Evolutionary conservation across 768 basidiomycete species (phyloP).

Genomic region (Leucocoprinus leucothites): DNA sequence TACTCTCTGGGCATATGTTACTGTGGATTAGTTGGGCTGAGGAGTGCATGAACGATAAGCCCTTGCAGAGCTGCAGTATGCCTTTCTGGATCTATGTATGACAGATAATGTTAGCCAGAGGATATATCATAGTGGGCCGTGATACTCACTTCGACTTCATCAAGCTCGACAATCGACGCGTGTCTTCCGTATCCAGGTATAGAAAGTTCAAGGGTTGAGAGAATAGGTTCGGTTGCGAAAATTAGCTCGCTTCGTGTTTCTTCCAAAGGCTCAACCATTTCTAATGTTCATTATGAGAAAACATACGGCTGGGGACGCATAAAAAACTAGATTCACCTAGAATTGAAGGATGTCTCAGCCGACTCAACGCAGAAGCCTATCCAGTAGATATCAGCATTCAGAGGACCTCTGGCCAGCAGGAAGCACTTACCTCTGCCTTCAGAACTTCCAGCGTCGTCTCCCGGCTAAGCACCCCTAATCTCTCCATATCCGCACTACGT

Average conservation of each 20-base stretch:
- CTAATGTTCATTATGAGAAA: constrained; percentile 34
- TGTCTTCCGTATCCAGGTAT: constrained; percentile 62
- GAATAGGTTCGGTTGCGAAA: constrained; percentile 90
- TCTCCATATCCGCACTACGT: constrained; percentile 67
- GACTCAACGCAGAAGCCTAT: constrained; percentile 80
- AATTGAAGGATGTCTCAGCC: constrained; percentile 89
- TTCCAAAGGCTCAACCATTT: constrained; percentile 97
- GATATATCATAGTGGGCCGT: not conserved
- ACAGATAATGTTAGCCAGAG: not conserved
- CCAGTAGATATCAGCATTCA: not conserved
- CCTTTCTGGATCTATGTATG: constrained; percentile 88
- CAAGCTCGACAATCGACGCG: constrained; percentile 71
- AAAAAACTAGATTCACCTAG: constrained; percentile 50
- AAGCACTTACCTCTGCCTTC: constrained; percentile 76
- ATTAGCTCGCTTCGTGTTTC: constrained; percentile 86
- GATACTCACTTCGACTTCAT: constrained; percentile 83
- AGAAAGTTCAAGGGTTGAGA: constrained; percentile 77
- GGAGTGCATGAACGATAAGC: constrained; percentile 85
- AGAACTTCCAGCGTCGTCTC: constrained; percentile 81
- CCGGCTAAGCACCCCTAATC: constrained; percentile 56
- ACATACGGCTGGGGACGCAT: not conserved
- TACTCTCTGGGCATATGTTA: constrained; percentile 82
- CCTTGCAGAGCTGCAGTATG: constrained; percentile 88
- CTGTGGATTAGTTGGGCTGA: constrained; percentile 92
- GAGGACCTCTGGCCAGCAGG: not conserved